Evolutionary conservation across 2,329 filamentous ascomycete species (phyloP).

Genomic region (Diaporthe caulivora): DNA sequence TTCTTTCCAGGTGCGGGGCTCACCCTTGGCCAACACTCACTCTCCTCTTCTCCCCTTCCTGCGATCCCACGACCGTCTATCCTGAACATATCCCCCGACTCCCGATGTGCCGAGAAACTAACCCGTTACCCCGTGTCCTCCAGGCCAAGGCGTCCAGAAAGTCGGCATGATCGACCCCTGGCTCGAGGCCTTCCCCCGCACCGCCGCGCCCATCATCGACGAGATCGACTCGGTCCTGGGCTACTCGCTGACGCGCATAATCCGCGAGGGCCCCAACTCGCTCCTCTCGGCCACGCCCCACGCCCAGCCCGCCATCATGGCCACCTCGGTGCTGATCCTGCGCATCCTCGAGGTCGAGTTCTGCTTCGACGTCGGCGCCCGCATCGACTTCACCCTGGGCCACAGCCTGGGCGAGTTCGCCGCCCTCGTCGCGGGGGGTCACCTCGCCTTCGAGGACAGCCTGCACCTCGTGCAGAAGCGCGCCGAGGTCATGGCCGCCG

Average conservation of each 20-base stretch:
- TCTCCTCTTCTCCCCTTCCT: neutral
- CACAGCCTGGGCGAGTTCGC: conserved; percentile 96
- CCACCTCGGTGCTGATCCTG: conserved; percentile 89
- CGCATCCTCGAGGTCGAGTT: conserved; percentile 89
- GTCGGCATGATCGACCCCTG: conserved; percentile 90
- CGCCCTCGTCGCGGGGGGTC: conserved; percentile 86
- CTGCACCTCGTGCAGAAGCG: conserved; percentile 81
- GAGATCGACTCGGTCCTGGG: conserved; percentile 86
- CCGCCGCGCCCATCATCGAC: conserved; percentile 80
- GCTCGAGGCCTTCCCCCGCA: conserved; percentile 86
- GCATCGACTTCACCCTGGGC: conserved; percentile 86
- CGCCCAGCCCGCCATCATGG: conserved; percentile 96
- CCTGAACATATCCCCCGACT: neutral
- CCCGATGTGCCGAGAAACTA: neutral
- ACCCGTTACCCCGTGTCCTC: neutral
- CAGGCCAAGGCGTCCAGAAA: conserved; percentile 89
- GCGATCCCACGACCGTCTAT: neutral
- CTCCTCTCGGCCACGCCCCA: conserved; percentile 85
- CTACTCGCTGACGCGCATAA: conserved; percentile 81
- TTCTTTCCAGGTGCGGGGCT: conserved; percentile 68
- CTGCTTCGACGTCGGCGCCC: conserved; percentile 76
- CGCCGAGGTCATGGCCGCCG: conserved; percentile 86
- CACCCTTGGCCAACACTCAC: neutral
- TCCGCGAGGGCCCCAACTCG: conserved; percentile 82
- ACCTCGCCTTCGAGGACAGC: conserved; percentile 82